Percentiles rank a stretch among this genome's conserved stretches.
Conservation (phyloP, 1,284 basidiomycete species). For the Puccinia horiana region DNA sequence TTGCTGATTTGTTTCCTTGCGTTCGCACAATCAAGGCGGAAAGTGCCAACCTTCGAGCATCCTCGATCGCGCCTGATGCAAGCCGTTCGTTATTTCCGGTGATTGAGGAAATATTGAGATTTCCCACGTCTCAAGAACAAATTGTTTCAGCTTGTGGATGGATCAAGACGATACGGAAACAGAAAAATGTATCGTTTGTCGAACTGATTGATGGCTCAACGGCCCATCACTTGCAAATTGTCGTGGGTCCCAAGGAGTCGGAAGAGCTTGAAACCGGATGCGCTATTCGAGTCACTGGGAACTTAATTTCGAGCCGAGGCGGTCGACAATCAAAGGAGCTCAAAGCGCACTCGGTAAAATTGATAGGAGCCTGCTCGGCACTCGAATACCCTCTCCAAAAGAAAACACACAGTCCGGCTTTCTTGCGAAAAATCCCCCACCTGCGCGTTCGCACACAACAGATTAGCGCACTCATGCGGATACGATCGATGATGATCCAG, state of each 20-base stretch:
- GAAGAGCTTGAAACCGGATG: conserved; percentile 28
- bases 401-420: conserved; percentile 21
- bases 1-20: not conserved
- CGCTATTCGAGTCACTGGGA: conserved; percentile 33
- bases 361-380: conserved; percentile 19
- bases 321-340: conserved; percentile 25
- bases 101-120: conserved; percentile 26
- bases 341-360: not conserved
- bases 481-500: conserved; percentile 64
- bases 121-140: not conserved
- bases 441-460: conserved; percentile 74
- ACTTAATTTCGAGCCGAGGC: conserved; percentile 31
- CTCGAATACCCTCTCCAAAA: conserved; percentile 36
- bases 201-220: conserved; percentile 43
- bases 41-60: not conserved
- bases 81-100: conserved; percentile 56
- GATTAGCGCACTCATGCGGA: conserved; percentile 72
- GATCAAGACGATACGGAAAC: conserved; percentile 38
- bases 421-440: conserved; percentile 63
- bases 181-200: conserved; percentile 26
- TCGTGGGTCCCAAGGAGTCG: conserved; percentile 5
- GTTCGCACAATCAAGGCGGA: not conserved
- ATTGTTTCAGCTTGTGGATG: conserved; percentile 29
- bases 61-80: not conserved
- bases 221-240: conserved; percentile 32